Percentiles rank a stretch among this genome's conserved stretches.
Evolutionary conservation across 31 red algal species (phyloP).

Genomic region (Odonthalia washingtoniensis): DNA sequence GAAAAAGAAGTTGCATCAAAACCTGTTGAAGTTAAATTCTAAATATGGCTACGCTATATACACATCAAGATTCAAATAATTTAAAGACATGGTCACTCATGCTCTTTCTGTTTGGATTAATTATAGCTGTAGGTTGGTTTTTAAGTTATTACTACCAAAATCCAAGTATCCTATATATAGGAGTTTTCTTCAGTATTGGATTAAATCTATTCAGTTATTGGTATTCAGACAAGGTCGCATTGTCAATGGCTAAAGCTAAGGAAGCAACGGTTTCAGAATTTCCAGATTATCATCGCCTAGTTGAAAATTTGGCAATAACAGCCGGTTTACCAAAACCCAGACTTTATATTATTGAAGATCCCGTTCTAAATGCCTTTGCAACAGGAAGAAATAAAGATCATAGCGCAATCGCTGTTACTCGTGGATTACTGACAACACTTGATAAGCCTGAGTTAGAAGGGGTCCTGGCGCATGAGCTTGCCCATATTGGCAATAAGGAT

Average conservation of each 20-base stretch:
- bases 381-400: constrained; percentile 21
- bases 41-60: too few relatives aligned
- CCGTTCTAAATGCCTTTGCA: constrained; percentile 34
- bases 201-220: constrained; percentile 24
- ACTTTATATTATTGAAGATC: constrained; percentile 14
- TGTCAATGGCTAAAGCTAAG: constrained; percentile 1
- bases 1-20: neutral
- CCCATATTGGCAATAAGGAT: constrained; percentile 33
- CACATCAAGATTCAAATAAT: too few relatives aligned
- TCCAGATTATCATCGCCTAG: constrained; percentile 15
- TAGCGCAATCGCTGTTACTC: constrained; percentile 18
- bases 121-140: too few relatives aligned
- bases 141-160: too few relatives aligned
- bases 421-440: constrained; percentile 13
- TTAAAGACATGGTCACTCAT: too few relatives aligned
- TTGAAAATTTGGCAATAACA: neutral
- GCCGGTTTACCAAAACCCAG: constrained; percentile 14
- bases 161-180: too few relatives aligned
- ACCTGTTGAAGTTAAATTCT: too few relatives aligned
- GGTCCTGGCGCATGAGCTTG: constrained; percentile 40
- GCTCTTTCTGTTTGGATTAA: too few relatives aligned
- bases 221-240: constrained; percentile 16
- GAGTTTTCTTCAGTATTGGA: neutral
- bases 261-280: neutral
- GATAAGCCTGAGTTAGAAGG: constrained; percentile 18